phyloP scores from a whole-genome alignment of 2,329 filamentous ascomycete species.

The Sporothrix euskadiensis region DNA sequence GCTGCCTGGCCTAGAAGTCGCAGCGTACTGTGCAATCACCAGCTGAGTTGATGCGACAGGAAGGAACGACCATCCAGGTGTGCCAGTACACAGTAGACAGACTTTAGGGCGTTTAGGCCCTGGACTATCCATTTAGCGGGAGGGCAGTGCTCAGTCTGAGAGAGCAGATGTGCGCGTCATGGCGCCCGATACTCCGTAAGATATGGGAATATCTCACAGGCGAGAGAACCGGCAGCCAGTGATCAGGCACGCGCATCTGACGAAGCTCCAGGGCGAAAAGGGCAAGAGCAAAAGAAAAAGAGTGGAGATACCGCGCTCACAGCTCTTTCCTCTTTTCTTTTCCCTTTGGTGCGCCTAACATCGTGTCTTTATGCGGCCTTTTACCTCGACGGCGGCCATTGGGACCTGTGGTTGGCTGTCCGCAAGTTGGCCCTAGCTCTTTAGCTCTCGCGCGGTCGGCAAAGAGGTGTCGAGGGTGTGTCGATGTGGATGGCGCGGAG shows the following conservation, averaged over 20 bases:
- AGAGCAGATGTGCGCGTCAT: background rate
- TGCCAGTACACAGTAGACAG: too few species aligned
- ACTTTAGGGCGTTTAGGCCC: background rate
- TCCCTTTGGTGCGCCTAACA: background rate
- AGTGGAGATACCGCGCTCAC: background rate
- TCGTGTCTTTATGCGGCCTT: background rate
- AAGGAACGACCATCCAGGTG: slow-evolving; percentile 11
- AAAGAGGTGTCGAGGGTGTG: background rate
- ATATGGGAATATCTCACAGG: background rate
- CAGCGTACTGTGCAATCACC: background rate
- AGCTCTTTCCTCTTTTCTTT: background rate
- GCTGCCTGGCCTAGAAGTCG: background rate
- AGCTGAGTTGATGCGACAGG: background rate
- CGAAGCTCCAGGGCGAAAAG: background rate
- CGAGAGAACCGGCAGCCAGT: background rate
- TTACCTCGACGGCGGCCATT: slow-evolving; percentile 11
- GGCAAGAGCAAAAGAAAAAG: background rate
- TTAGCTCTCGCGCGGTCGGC: slow-evolving; percentile 24
- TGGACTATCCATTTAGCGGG: background rate
- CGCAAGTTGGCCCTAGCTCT: slow-evolving; percentile 25
- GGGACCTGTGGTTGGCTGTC: slow-evolving; percentile 28
- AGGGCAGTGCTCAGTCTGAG: slow-evolving; percentile 4
- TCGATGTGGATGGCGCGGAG: background rate
- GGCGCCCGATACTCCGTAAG: background rate
- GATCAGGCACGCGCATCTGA: background rate